Percentiles rank a stretch among this genome's conserved stretches.
These are phyloP conservation scores for Thelonectria rubi DNA, from an alignment of 2,329 filamentous ascomycete genomes.

Conservation along the genomic window DNA sequence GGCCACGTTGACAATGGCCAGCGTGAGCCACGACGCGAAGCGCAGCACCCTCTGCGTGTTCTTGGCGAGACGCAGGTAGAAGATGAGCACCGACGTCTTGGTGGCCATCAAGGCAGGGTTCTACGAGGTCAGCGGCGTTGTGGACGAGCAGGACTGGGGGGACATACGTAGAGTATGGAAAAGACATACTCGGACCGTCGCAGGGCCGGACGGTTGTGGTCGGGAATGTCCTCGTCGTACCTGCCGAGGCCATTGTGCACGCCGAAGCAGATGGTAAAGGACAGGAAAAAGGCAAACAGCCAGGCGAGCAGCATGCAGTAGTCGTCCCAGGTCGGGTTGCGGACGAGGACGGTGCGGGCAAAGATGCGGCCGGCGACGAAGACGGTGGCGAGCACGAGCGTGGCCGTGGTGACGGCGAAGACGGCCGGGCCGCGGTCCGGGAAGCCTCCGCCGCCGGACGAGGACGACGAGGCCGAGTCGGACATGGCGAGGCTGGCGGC, in stretches of 20 bases:
- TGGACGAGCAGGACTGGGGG: conserved; percentile 19
- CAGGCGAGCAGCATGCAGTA: conserved; percentile 83
- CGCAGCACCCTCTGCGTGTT: conserved; percentile 80
- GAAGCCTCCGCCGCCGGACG: conserved; percentile 41
- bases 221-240: conserved; percentile 68
- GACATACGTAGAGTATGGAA: conserved; percentile 65
- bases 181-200: conserved; percentile 71
- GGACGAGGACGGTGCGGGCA: conserved; percentile 77
- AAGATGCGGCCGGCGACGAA: conserved; percentile 81
- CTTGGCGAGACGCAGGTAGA: conserved; percentile 85
- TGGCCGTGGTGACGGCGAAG: conserved; percentile 74
- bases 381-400: conserved; percentile 73
- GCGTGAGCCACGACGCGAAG: conserved; percentile 81
- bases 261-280: conserved; percentile 72
- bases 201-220: conserved; percentile 59
- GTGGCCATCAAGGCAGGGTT: conserved; percentile 91
- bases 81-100: conserved; percentile 91
- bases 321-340: conserved; percentile 78
- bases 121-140: conserved; percentile 51
- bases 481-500: conserved; percentile 39
- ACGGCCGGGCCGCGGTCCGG: conserved; percentile 67
- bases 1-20: conserved; percentile 80
- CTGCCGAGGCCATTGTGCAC: conserved; percentile 73
- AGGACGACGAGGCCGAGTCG: conserved; percentile 38
- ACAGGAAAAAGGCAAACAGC: conserved; percentile 74